Evolutionary conservation across 2,329 filamentous ascomycete genomes (phyloP).

Genomic region (Blastomyces silverae): DNA sequence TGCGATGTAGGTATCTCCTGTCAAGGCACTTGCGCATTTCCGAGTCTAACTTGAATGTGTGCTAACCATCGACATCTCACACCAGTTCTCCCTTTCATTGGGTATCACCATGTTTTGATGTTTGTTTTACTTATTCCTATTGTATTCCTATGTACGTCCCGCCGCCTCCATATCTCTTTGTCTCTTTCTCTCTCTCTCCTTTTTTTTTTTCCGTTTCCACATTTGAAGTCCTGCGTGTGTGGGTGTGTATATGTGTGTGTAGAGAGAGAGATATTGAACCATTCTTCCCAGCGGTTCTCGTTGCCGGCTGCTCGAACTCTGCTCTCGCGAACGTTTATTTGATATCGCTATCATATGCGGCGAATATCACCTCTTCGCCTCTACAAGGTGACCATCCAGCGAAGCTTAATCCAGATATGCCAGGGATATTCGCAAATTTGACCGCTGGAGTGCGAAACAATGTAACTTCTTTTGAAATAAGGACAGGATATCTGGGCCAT

Average conservation of each 20-base stretch:
- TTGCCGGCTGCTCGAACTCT: slow-evolving; percentile 94
- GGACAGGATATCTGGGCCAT: slow-evolving; percentile 96
- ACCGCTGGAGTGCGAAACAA: slow-evolving; percentile 88
- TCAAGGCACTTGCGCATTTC: neutral
- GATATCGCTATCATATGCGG: slow-evolving; percentile 82
- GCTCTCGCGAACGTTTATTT: slow-evolving; percentile 96
- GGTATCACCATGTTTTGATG: slow-evolving; percentile 12
- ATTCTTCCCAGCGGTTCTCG: slow-evolving; percentile 61
- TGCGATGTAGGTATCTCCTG: neutral
- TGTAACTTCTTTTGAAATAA: slow-evolving; percentile 72
- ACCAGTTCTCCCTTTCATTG: neutral
- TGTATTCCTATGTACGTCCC: slow-evolving; percentile 11
- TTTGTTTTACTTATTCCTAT: slow-evolving; percentile 9
- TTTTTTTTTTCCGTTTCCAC: neutral
- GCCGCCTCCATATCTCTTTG: neutral
- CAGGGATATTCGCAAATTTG: slow-evolving; percentile 77
- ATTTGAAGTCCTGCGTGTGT: neutral
- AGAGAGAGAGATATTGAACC: neutral
- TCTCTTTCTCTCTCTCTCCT: neutral
- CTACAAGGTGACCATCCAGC: slow-evolving; percentile 64
- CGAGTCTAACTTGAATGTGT: neutral
- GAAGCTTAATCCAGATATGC: slow-evolving; percentile 74
- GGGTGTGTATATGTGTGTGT: neutral
- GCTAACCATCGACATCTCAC: neutral
- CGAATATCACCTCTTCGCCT: slow-evolving; percentile 9